Percentiles rank a stretch among this genome's conserved stretches.
phyloP scores from a whole-genome alignment of 164 flowering plant genomes.

The Annona squamosa region DNA sequence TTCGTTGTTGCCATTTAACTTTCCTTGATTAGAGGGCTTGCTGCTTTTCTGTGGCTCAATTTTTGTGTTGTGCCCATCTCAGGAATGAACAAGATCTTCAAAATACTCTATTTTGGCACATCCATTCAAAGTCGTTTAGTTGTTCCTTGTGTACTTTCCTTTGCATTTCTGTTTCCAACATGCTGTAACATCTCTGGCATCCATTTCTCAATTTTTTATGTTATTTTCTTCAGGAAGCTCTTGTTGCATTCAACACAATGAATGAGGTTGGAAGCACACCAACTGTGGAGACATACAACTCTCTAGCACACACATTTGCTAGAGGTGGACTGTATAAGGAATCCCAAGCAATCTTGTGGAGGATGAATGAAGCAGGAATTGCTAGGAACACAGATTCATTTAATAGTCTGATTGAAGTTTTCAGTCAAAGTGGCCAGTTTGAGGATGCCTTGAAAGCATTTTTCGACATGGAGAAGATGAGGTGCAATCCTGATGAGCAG shows the following conservation, averaged over 20 bases:
- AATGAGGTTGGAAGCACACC: slow-evolving; percentile 76
- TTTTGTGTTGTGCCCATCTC: not conserved
- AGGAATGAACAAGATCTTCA: not conserved
- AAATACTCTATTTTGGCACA: not conserved
- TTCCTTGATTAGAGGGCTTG: not conserved
- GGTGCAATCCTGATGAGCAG: slow-evolving; percentile 75
- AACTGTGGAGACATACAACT: slow-evolving; percentile 65
- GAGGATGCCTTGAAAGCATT: slow-evolving; percentile 79
- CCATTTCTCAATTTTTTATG: not conserved
- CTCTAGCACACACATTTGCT: slow-evolving; percentile 61
- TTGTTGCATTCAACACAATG: slow-evolving; percentile 90
- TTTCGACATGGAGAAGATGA: slow-evolving; percentile 76
- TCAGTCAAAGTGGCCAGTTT: slow-evolving; percentile 76
- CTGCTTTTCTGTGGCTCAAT: not conserved
- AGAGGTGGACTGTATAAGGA: slow-evolving; percentile 83
- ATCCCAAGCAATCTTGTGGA: slow-evolving; percentile 46
- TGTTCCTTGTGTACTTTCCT: not conserved
- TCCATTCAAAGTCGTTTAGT: not conserved
- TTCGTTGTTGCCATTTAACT: not conserved
- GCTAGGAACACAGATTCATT: slow-evolving; percentile 48
- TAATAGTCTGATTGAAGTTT: slow-evolving; percentile 80
- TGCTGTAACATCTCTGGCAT: not conserved
- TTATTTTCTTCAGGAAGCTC: slow-evolving; percentile 41
- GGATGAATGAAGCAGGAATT: slow-evolving; percentile 64
- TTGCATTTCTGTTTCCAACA: not conserved